Base-by-base conservation (phyloP, 805 yeast genomes). In the Blastobotrys muscicola region DNA sequence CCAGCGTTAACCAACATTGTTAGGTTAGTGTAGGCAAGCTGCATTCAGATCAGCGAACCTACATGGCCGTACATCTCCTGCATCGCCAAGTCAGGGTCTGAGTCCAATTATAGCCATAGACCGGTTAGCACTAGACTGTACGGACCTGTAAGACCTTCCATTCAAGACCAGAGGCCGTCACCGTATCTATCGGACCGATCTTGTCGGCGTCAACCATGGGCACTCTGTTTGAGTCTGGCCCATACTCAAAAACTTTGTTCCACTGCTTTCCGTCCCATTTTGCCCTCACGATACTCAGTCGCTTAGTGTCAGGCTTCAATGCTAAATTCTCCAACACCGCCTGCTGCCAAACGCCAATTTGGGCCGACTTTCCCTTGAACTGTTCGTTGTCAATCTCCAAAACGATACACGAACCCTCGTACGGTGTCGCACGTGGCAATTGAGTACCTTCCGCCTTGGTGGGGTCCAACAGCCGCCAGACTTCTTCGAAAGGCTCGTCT, bases 341-440 rank as follows among this genome's bases (percentile, higher is more conserved):
- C 55, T 75, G 78, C 2, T 62, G 53, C 77, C 78, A 76, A 36
- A 67, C 65, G 4, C 78, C 81, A 10, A 74, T 56, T 30, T 63
- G 55, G 4, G 76, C 62, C n/a, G 69, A 51, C 36, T 71, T 62
- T 1, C 81, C 82, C 30, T 63, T 61, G 29, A 44, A 55, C 8
- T 45, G 43, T 0, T 48, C 57, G 2, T 48, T 41, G 4, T 36
- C 47, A 31, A 53, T 57, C 4, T 56, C 50, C 10, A 58, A 58
- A 13, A 67, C 55, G 12, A 33, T 38, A 10, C 12, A 23, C 6
- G 26, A 20, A 6, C 26, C 26, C 26, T 4, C 26, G 26, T 20
- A 20, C 26, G 26, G 26, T 20, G 26, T 20, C 3, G 32, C 39
- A 10, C 12, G 36, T 3, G 16, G 36, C 9, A 29, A 9, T 8